Evolutionary conservation across 805 yeast species (phyloP).

Genomic region (Candida peoriensis): DNA sequence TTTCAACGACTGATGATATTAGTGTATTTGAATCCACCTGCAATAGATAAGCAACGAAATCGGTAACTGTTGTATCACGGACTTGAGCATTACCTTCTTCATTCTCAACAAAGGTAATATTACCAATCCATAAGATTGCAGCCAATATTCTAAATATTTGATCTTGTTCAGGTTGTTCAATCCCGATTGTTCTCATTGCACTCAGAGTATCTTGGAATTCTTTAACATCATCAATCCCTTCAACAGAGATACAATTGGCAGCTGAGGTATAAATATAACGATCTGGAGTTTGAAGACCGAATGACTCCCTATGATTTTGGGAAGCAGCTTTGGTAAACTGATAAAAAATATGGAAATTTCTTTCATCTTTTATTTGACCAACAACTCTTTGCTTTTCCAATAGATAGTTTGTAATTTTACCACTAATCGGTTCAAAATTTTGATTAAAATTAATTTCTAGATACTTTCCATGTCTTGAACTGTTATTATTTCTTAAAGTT

Average conservation of each 20-base stretch:
- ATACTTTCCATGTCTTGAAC: conserved; percentile 91
- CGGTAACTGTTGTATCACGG: conserved; percentile 85
- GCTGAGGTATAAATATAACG: conserved; percentile 84
- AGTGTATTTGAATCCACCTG: conserved; percentile 70
- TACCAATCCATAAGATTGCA: conserved; percentile 91
- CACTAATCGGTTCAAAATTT: conserved; percentile 85
- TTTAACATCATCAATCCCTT: conserved; percentile 74
- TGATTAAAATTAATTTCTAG: conserved; percentile 83
- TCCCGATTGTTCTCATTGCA: conserved; percentile 88
- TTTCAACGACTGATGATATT: conserved; percentile 63
- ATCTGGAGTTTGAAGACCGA: conserved; percentile 93
- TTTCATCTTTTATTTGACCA: conserved; percentile 85
- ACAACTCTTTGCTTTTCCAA: conserved; percentile 96
- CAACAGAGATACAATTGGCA: conserved; percentile 80
- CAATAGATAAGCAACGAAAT: conserved; percentile 86
- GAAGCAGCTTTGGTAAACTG: conserved; percentile 92
- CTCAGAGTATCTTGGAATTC: conserved; percentile 77
- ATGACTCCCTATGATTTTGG: conserved; percentile 73
- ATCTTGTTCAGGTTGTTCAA: conserved; percentile 80
- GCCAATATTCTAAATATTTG: conserved; percentile 82
- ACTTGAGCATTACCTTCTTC: conserved; percentile 81
- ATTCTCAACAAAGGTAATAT: conserved; percentile 78
- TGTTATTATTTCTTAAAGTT: conserved; percentile 82
- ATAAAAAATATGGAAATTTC: conserved; percentile 96
- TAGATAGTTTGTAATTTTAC: conserved; percentile 91